Evolutionary conservation across 2,329 filamentous ascomycete species (phyloP).

Genomic region (Aspergillus awamori): DNA sequence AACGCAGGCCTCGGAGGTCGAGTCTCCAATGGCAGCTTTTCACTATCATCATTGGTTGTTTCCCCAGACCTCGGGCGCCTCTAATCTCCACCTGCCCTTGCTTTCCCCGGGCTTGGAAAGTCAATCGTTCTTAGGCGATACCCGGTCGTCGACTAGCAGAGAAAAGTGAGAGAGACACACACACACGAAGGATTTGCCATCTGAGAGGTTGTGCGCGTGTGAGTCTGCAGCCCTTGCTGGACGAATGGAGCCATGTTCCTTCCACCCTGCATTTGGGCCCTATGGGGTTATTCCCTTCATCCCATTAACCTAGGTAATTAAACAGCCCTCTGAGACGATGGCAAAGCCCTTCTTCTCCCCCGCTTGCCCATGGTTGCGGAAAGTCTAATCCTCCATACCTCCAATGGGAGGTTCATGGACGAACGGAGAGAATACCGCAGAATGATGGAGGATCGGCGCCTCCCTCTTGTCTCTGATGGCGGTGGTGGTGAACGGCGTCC

Average conservation of each 20-base stretch:
- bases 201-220: not conserved
- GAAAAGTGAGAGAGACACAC: not conserved
- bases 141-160: not conserved
- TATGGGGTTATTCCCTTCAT: not conserved
- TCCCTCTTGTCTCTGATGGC: not conserved
- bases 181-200: not conserved
- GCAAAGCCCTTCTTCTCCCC: not conserved
- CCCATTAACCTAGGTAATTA: not conserved
- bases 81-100: not conserved
- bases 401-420: not conserved
- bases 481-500: constrained; percentile 1
- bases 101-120: constrained; percentile 10
- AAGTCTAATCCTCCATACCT: not conserved
- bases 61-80: constrained; percentile 9
- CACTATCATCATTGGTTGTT: not conserved
- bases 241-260: constrained; percentile 3
- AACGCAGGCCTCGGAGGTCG: not conserved
- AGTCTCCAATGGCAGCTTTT: not conserved
- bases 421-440: constrained; percentile 1
- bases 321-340: not conserved
- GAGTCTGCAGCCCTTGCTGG: not conserved
- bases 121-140: constrained; percentile 5
- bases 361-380: not conserved
- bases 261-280: constrained; percentile 1
- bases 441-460: constrained; percentile 3